These are phyloP conservation scores for Clavispora asparagi DNA, from an alignment of 805 yeast genomes.

Conservation along the genomic window DNA sequence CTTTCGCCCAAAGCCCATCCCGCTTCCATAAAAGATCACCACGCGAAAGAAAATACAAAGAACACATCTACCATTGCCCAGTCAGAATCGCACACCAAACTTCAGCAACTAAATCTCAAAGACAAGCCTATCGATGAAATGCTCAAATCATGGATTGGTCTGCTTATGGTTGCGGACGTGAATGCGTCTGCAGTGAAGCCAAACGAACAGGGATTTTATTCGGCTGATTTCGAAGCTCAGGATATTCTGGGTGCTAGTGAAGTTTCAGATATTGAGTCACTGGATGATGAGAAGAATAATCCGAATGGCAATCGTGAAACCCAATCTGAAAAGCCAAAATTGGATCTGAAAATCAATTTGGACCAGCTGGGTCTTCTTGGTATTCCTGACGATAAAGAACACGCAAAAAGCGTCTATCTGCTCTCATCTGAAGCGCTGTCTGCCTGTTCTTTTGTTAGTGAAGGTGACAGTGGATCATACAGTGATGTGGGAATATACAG, in stretches of 20 bases:
- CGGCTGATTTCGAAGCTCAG: slow-evolving; percentile 16
- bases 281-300: slow-evolving; percentile 3
- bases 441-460: slow-evolving; percentile 1
- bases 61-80: not conserved
- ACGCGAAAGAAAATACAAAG: slow-evolving; percentile 2
- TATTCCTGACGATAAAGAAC: not conserved
- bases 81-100: not conserved
- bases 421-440: slow-evolving; percentile 13
- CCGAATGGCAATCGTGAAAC: not conserved
- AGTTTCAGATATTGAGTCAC: slow-evolving; percentile 29
- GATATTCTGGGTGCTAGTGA: slow-evolving; percentile 15
- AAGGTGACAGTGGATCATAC: not conserved
- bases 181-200: slow-evolving; percentile 15
- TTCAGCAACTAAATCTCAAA: not conserved
- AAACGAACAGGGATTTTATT: slow-evolving; percentile 38
- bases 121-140: not conserved
- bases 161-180: slow-evolving; percentile 22
- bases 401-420: not conserved
- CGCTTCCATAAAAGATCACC: not conserved
- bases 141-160: slow-evolving; percentile 23
- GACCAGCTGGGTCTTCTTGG: not conserved
- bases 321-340: not conserved
- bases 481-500: slow-evolving; percentile 9
- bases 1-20: slow-evolving; percentile 19
- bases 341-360: not conserved